phyloP scores from a whole-genome alignment of 2,329 filamentous ascomycete species.

The Arachnomyces sp. region DNA sequence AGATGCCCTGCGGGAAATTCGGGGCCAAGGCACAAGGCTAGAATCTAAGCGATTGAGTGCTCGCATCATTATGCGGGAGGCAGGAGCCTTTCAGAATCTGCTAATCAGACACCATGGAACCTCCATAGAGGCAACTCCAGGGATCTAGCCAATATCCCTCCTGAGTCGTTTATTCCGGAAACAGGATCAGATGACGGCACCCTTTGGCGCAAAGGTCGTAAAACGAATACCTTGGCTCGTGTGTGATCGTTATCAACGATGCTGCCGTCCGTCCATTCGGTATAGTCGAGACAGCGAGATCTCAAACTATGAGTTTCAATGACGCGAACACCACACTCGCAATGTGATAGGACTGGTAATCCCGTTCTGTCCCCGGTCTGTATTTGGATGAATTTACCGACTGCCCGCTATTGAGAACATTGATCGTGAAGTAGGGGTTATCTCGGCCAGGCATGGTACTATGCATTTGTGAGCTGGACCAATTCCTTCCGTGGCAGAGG shows the following conservation, averaged over 20 bases:
- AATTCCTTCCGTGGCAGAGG: no score
- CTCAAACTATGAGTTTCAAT: slow-evolving; percentile 26
- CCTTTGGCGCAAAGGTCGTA: slow-evolving; percentile 52
- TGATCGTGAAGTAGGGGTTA: no score
- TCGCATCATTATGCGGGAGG: slow-evolving; percentile 35
- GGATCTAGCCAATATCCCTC: no score
- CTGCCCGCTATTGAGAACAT: no score
- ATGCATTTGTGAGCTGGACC: no score
- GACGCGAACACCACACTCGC: slow-evolving; percentile 54
- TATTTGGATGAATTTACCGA: slow-evolving; percentile 14
- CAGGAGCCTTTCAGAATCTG: slow-evolving; percentile 28
- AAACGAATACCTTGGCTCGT: slow-evolving; percentile 18
- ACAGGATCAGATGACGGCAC: slow-evolving; percentile 56
- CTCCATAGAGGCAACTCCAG: no score
- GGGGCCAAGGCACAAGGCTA: slow-evolving; percentile 27
- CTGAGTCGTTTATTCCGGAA: slow-evolving; percentile 37
- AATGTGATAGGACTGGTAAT: slow-evolving; percentile 57
- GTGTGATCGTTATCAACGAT: no score
- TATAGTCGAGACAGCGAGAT: no score
- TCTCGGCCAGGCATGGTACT: no score
- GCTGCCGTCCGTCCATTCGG: no score
- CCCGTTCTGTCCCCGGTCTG: slow-evolving; percentile 48
- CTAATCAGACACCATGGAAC: slow-evolving; percentile 1
- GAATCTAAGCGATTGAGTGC: slow-evolving; percentile 45
- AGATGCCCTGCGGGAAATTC: slow-evolving; percentile 47